Conservation (phyloP, 176 grass and related monocot genomes). For the Oryza glaberrima region DNA sequence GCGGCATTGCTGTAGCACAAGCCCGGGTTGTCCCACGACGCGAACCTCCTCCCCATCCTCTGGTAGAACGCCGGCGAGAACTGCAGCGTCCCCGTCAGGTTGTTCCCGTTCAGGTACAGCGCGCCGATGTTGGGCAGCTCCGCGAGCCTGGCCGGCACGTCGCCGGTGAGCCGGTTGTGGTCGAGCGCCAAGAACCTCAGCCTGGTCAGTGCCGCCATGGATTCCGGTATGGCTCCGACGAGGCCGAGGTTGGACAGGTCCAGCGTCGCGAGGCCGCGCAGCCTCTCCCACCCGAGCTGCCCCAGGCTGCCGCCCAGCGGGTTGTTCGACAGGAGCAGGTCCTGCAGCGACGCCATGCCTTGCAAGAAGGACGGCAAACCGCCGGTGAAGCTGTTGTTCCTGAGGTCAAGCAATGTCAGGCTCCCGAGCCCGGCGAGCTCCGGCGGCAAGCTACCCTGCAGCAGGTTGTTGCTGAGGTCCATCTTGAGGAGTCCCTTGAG, state of each 20-base stretch:
- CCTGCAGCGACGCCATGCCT: conserved; percentile 60
- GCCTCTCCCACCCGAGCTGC: conserved; percentile 44
- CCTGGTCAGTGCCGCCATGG: conserved; percentile 54
- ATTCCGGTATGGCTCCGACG: conserved; percentile 57
- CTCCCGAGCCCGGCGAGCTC: conserved; percentile 53
- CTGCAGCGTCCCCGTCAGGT: conserved; percentile 68
- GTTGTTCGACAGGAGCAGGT: conserved; percentile 81
- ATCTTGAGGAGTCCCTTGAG: conserved; percentile 75
- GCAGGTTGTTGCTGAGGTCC: conserved; percentile 77
- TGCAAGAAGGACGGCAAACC: conserved; percentile 41
- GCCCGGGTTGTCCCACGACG: conserved; percentile 85
- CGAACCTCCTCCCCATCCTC: conserved; percentile 82
- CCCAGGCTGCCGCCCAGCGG: conserved; percentile 57
- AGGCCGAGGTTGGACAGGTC: conserved; percentile 64
- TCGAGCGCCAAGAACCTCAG: conserved; percentile 79
- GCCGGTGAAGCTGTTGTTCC: conserved; percentile 81
- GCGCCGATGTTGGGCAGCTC: conserved; percentile 62
- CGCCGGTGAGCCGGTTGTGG: conserved; percentile 68
- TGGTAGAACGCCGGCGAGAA: conserved; percentile 74
- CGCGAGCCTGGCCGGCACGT: conserved; percentile 60
- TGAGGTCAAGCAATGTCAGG: conserved; percentile 77
- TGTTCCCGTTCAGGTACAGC: conserved; percentile 90
- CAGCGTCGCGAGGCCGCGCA: conserved; percentile 64
- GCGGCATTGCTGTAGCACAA: conserved; percentile 56
- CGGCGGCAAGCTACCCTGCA: conserved; percentile 59